phyloP scores from a whole-genome alignment of 2,329 filamentous ascomycete genomes.

The Fusarium guadeloupense region DNA sequence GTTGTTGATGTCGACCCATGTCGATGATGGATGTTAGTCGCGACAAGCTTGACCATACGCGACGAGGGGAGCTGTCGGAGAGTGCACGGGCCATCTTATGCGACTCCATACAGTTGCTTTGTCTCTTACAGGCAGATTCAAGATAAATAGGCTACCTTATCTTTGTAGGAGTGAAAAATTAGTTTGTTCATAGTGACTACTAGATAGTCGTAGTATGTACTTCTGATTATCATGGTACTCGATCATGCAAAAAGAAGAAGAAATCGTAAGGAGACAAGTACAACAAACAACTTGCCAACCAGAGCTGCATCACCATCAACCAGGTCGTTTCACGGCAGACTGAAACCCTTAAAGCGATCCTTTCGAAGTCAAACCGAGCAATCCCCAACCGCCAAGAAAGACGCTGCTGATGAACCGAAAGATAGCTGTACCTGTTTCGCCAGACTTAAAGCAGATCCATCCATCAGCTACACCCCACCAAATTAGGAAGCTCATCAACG shows the following conservation, averaged over 20 bases:
- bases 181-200: no score
- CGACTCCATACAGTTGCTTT: not conserved
- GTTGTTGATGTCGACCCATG: constrained; percentile 32
- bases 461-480: constrained; percentile 35
- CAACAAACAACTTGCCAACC: not conserved
- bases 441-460: constrained; percentile 40
- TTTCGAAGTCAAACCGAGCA: constrained; percentile 31
- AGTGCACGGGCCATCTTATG: constrained; percentile 23
- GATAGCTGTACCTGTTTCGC: constrained; percentile 13
- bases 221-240: no score
- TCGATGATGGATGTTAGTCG: constrained; percentile 28
- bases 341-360: not conserved
- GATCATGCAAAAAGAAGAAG: no score
- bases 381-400: constrained; percentile 30
- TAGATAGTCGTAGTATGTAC: no score
- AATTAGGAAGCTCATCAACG: constrained; percentile 30
- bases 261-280: no score
- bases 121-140: no score
- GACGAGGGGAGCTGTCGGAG: constrained; percentile 7
- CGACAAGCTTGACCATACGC: constrained; percentile 25
- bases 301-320: not conserved
- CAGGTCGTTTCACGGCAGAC: not conserved
- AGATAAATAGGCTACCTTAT: no score
- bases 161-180: no score
- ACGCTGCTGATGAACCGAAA: constrained; percentile 25